Evolutionary conservation across 1,139 yeast genomes (phyloP), one percentile per base, ranked within the genome.

Genomic region (Yamadazyma diddensiae): DNA sequence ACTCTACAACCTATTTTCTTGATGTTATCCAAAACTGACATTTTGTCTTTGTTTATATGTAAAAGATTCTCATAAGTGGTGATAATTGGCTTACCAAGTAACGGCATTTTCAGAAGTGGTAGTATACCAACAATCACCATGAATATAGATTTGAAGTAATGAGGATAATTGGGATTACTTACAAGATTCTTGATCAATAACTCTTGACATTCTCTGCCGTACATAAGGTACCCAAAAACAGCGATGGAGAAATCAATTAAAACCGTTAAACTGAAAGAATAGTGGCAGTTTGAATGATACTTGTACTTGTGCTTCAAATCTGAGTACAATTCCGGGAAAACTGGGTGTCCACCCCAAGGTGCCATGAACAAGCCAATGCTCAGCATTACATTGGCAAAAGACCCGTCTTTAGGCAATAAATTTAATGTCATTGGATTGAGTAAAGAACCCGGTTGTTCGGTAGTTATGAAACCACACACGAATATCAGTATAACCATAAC

Each of bases 301-400:
- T 63, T 66, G n/a, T 42, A 28, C 2, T 92, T 90, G 47, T 82
- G 90, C 49, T 87, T 74, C 94, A 85, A 84, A 54, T 85, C 95
- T 28, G 82, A 69, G 54, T 79, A 82, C 32, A 85, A 65, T 49
- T 83, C 86, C 2, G 94, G 94, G 46, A 83, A 83, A 14, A 85
- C 85, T 1, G 94, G 88, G 55, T 85, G 94, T 3, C 94, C 95
- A 41, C 94, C 94, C 85, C 92, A 85, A 11, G 92, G 90, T 6
- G 94, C 84, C 81, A 85, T 81, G 45, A 83, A 73, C 26, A 85
- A 70, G 5, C 94, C 94, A 41, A 83, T 68, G 4, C 87, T 71
- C 22, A 83, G 61, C 17, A 85, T 66, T 4, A 43, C 34, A 26
- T 36, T 24, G 10, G 16, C 9, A 2, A 80, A 66, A 26, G 69